Base-by-base conservation (phyloP, 2,329 filamentous ascomycete species). In the Aaosphaeria pasadenensis region DNA sequence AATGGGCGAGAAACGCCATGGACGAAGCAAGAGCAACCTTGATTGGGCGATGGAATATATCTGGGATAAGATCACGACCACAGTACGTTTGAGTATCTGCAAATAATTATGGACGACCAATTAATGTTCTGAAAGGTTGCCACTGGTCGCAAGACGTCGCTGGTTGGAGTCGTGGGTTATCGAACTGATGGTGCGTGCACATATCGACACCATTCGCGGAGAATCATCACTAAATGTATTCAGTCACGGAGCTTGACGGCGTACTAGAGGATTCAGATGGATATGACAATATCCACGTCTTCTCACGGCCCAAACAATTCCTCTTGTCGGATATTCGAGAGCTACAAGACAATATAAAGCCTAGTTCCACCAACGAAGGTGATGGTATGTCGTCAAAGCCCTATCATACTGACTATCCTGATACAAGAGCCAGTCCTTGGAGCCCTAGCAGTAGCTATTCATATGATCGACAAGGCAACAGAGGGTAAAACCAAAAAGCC, bases 41-140 rank as follows among this genome's bases (percentile, higher is more conserved):
- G 89, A 96, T 51, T 99, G 87, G 84, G 83, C 84, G 42, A 85
- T 97, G 83, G 83, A 84, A 53, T 99, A 96, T 72, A 82, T 97
- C 43, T 99, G 92, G 91, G 92, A 97, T 77, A 94, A 89, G 67
- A 88, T 95, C 56, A 86, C 86, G 5, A 83, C 82, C 6, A 89
- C 85, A 4, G 86, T 90, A 70, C 71, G 79, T 69, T 68, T 30
- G 9, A 7, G 17, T 28, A 40, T 9, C 17, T 11, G 7, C 9
- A 7, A 9, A n/a, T 9, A 36, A 9, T 9, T 42, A 29, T 29
- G 11, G 29, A 36, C 30, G 31, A 29, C 17, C 31, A 30, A 17
- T 49, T 36, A 9, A 46, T 29, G n/a, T 44, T 30, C 33, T 51
- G 38, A 51, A 39, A 82, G 77, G 76, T 84, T 35, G 76, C 78